Evolutionary conservation across 441 rosid species (phyloP), one percentile per base, ranked within the genome.

Genomic region (Populus hybrid): DNA sequence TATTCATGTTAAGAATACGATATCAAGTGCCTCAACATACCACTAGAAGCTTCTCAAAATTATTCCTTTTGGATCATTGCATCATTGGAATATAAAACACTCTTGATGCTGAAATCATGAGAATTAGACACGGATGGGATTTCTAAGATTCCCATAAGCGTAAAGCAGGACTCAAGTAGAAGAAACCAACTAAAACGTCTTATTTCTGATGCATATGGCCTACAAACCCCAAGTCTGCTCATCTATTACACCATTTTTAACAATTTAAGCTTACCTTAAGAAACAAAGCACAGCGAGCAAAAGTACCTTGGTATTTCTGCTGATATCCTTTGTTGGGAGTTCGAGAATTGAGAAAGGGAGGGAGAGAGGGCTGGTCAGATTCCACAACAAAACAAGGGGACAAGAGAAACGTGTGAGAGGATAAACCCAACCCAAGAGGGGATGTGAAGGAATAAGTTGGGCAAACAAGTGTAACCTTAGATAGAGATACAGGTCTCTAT

Each of bases 321-420:
- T 23, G 71, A 9, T 33, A 40, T 40, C 45, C 45, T 40, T 11
- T 10, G 4, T 40, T 40, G 45, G 45, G 45, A 40, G 45, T 65
- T 2, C 6, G 18, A 42, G 35, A n/a, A 74, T 11, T 24, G 40
- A 36, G 70, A 74, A 16, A 24, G 21, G 9, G 14, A 23, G 31
- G n/a, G 45, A 68, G 38, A 7, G 28, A 24, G 29, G 21, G 21
- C 23, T 31, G 20, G 9, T 9, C 40, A 61, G 56, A 61, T 21
- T 56, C 64, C 64, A 63, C 18, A 12, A 50, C 64, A 75, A 75
- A 38, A 45, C 38, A 66, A 42, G 26, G 16, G 21, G 71, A 74
- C 50, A 66, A 67, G 72, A 42, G 40, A 36, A 68, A 31, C 24
- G 50, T 45, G 29, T 18, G 65, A 53, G 20, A 21, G 59, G 4